Base-by-base conservation (phyloP, 306 rosid species). In the Vachellia pachyceras region DNA sequence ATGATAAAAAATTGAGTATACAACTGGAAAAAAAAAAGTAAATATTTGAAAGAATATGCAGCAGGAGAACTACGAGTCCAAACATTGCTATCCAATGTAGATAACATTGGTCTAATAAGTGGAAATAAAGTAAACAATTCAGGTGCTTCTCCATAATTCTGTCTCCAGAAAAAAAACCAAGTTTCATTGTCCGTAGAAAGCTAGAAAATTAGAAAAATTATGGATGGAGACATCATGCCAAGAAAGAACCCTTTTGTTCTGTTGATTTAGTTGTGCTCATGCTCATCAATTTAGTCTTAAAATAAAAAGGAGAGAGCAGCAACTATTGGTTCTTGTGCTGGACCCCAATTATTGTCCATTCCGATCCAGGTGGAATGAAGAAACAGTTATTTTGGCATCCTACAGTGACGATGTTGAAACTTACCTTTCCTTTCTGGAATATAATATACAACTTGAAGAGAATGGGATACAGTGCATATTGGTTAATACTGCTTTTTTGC, bases 231-330 rank as follows among this genome's bases (percentile, higher is more conserved):
- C n/a, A 41, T 20, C 36, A 69, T 41, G 52, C 17, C 10, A 40
- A 69, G 73, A 40, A 41, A 41, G 23, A 4, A 2, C 33, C 33
- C 33, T 29, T 29, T 29, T 29, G 33, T 20, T 69, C 52, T 20
- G 10, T 61, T 33, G 29, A 77, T 52, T 72, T 29, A 80, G 61
- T 60, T 75, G 50, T 52, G 47, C n/a, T 60, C 57, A 63, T 50
- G 7, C 77, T 78, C 77, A 76, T 55, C 54, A 61, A 42, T 76
- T 52, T n/a, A 15, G 74, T 79, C 49, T 67, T 75, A 44, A 67
- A 5, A n/a, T n/a, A n/a, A 25, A 33, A 29, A 63, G 18, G 3
- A n/a, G 3, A 4, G 49, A 39, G 35, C 29, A 33, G 72, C 63
- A 71, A 45, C 23, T 39, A 52, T 70, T n/a, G 45, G 41, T 54